Base-by-base conservation (phyloP, 2,329 filamentous ascomycete species). In the Knufia petricola region DNA sequence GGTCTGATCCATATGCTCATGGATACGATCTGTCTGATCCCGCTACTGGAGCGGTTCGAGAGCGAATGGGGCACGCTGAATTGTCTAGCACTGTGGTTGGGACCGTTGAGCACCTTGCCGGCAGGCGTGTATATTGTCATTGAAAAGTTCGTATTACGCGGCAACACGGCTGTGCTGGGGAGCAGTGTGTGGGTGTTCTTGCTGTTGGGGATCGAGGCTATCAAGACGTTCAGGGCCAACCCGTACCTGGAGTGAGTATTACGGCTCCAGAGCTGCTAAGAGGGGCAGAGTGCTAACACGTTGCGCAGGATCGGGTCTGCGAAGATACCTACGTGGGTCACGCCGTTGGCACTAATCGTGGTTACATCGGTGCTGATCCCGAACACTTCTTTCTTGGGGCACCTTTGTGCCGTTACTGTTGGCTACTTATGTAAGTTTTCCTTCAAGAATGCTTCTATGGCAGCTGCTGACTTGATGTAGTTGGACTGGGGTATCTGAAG, bases 31-130 rank as follows among this genome's bases (percentile, higher is more conserved):
- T 85, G 87, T 19, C 66, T 96, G 54, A 82, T 83, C 32, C 92
- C 92, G n/a, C 72, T 98, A 45, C 70, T 98, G 64, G 90, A 95
- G 67, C 79, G 89, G 52, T 98, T 96, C 66, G 92, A 98, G 70
- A 78, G 79, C 53, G 90, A 95, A 65, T 82, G 94, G 66, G 92
- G 92, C 46, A 96, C 90, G 6, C 72, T 96, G 61, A 87, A 87
- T 21, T 84, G 87, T n/a, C 65, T 94, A 54, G 79, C 86, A 30
- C 73, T 96, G 46, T 95, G 96, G 65, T 79, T 92, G 60, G 92
- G 92, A 50, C 89, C 83, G 20, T 71, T 90, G 50, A 86, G 84
- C 1, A 87, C 85, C 3, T 76, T 96, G 50, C 92, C 92, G 4
- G 90, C 85, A 1, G 71, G 84, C 4, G 59, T 89, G 13, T 98